A percentile compares a stretch with the other conserved stretches of the same genome.
Evolutionary conservation across 1,284 basidiomycete species (phyloP).

Genomic region (Flammula alnicola): DNA sequence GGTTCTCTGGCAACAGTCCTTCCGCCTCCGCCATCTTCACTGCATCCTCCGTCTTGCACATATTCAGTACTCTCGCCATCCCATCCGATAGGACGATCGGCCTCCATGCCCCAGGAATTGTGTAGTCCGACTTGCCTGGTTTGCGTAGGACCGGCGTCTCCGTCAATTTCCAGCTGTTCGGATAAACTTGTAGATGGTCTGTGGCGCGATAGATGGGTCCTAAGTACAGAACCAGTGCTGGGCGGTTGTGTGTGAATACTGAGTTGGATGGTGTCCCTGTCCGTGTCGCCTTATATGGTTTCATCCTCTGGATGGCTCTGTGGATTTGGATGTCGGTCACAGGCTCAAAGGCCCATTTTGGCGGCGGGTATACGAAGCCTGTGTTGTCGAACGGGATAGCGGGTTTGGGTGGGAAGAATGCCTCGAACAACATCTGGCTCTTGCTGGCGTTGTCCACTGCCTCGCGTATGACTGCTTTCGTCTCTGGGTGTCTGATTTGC

Average conservation of each 20-base stretch:
- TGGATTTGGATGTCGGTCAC: neutral
- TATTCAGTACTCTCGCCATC: slow-evolving; percentile 24
- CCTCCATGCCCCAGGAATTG: slow-evolving; percentile 23
- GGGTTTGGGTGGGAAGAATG: neutral
- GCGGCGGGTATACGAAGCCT: neutral
- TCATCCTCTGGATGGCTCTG: neutral
- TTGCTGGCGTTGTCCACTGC: neutral
- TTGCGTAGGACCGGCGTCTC: slow-evolving; percentile 14
- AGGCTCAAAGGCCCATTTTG: neutral
- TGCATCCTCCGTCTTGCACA: too few species aligned
- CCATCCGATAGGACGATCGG: slow-evolving; percentile 21
- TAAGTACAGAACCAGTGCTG: neutral
- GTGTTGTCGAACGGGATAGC: neutral
- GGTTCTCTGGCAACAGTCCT: neutral
- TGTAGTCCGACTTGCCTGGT: slow-evolving; percentile 28
- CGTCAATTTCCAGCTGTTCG: neutral
- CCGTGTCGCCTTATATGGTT: slow-evolving; percentile 10
- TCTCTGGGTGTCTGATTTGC: neutral
- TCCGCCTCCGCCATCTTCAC: too few species aligned
- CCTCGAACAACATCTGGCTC: neutral
- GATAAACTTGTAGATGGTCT: neutral
- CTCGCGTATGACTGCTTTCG: neutral
- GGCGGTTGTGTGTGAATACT: neutral
- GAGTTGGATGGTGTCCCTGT: slow-evolving; percentile 4
- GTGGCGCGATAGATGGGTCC: slow-evolving; percentile 10